Percentiles rank a stretch among this genome's conserved stretches.
Evolutionary conservation across 2,329 filamentous ascomycete genomes (phyloP).

Genomic region (Fusarium beomiforme): DNA sequence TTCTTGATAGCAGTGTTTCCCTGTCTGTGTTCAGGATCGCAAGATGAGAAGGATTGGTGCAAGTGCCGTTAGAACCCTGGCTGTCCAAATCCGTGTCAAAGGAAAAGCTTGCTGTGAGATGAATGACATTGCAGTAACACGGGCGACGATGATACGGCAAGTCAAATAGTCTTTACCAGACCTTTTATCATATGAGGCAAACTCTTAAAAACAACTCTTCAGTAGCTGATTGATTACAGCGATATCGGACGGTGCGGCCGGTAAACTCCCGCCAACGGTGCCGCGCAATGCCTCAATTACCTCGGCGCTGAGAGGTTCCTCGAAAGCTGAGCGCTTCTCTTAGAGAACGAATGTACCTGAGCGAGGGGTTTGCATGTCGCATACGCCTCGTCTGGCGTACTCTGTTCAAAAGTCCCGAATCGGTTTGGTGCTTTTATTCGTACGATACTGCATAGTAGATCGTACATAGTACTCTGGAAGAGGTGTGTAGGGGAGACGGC

Average conservation of each 20-base stretch:
- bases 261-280: constrained; percentile 33
- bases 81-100: neutral
- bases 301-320: constrained; percentile 24
- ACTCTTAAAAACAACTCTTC: neutral
- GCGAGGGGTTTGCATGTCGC: constrained; percentile 35
- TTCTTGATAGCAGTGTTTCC: constrained; percentile 37
- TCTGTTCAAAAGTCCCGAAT: constrained; percentile 24
- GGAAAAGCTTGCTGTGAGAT: constrained; percentile 7
- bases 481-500: constrained; percentile 4
- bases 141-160: constrained; percentile 17
- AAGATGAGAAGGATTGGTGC: constrained; percentile 40
- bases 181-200: constrained; percentile 18
- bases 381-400: constrained; percentile 26
- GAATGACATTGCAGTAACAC: constrained; percentile 14
- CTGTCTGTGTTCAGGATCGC: constrained; percentile 36
- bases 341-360: constrained; percentile 29
- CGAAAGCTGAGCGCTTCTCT: constrained; percentile 30
- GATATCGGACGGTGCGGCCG: constrained; percentile 43
- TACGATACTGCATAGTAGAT: constrained; percentile 20
- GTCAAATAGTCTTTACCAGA: constrained; percentile 21
- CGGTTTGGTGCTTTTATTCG: constrained; percentile 15
- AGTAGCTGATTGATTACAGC: constrained; percentile 20
- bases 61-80: constrained; percentile 39
- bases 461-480: constrained; percentile 19
- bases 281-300: constrained; percentile 19